These are phyloP conservation scores for Bifiguratus adelaidae DNA, from an alignment of 192 early-diverging fungal genomes.

Conservation along the genomic window DNA sequence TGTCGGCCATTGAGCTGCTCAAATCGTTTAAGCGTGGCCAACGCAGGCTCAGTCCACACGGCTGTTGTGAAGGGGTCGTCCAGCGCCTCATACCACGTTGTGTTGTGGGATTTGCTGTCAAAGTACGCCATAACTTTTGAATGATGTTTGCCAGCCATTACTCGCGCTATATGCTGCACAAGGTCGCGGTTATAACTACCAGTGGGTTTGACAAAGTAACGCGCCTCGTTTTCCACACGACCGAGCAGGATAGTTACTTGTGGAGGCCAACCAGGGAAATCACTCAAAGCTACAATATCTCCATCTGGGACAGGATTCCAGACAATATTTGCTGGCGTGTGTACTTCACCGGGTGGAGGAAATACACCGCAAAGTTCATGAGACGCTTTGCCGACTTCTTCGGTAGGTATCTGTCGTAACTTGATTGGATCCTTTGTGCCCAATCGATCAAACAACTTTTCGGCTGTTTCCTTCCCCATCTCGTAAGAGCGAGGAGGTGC, in stretches of 20 bases:
- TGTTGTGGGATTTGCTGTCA: conserved; percentile 2
- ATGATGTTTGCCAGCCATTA: conserved; percentile 11
- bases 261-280: neutral
- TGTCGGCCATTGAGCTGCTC: conserved; percentile 6
- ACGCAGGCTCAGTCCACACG: conserved; percentile 2
- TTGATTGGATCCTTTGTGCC: neutral
- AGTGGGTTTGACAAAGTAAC: no score
- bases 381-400: no score
- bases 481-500: conserved; percentile 8
- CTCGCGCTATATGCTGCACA: conserved; percentile 1
- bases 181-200: conserved; percentile 15
- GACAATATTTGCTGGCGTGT: conserved; percentile 8
- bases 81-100: conserved; percentile 8
- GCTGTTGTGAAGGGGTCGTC: conserved; percentile 11
- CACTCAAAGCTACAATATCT: conserved; percentile 4
- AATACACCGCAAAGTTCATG: conserved; percentile 9
- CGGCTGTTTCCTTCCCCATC: neutral
- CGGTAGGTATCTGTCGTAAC: conserved; percentile 5
- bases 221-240: conserved; percentile 9
- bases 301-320: conserved; percentile 5
- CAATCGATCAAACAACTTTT: neutral
- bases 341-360: conserved; percentile 10
- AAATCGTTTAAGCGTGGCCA: no score
- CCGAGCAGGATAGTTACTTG: conserved; percentile 5
- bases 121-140: conserved; percentile 12